These are phyloP conservation scores for Lycium ferocissimum DNA, from an alignment of 257 asterid species.

Conservation along the genomic window DNA sequence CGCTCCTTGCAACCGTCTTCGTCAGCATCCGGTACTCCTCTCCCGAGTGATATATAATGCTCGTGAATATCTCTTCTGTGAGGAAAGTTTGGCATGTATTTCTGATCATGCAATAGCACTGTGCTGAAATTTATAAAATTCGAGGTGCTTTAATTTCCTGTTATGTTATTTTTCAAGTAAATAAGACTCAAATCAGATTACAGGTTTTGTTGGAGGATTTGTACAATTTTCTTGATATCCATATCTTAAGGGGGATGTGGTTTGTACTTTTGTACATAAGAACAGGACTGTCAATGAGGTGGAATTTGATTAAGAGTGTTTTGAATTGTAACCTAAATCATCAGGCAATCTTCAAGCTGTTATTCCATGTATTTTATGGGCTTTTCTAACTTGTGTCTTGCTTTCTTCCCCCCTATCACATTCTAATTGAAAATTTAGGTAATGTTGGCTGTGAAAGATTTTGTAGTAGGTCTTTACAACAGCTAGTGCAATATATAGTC, in stretches of 20 bases:
- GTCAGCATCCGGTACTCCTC: slow-evolving; percentile 57
- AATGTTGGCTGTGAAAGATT: not conserved
- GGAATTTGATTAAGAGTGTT: not conserved
- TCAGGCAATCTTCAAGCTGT: slow-evolving; percentile 11
- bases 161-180: slow-evolving; percentile 13
- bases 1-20: slow-evolving; percentile 81
- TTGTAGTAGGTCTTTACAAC: not conserved
- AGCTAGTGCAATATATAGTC: not conserved
- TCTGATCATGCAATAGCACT: not conserved
- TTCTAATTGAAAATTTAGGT: not conserved
- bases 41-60: slow-evolving; percentile 36
- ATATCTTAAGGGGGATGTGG: not conserved
- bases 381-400: not conserved
- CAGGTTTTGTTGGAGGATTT: slow-evolving; percentile 8
- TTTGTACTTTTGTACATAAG: slow-evolving; percentile 28
- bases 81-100: slow-evolving; percentile 23
- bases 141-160: not conserved
- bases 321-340: not conserved
- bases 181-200: not conserved
- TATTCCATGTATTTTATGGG: not conserved
- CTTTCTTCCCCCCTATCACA: not conserved
- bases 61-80: slow-evolving; percentile 12
- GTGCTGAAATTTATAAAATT: slow-evolving; percentile 3
- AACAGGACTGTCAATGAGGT: not conserved
- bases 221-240: not conserved